These are phyloP conservation scores for Cordyceps cateniannulata DNA, from an alignment of 2,329 filamentous ascomycete species.

Conservation along the genomic window DNA sequence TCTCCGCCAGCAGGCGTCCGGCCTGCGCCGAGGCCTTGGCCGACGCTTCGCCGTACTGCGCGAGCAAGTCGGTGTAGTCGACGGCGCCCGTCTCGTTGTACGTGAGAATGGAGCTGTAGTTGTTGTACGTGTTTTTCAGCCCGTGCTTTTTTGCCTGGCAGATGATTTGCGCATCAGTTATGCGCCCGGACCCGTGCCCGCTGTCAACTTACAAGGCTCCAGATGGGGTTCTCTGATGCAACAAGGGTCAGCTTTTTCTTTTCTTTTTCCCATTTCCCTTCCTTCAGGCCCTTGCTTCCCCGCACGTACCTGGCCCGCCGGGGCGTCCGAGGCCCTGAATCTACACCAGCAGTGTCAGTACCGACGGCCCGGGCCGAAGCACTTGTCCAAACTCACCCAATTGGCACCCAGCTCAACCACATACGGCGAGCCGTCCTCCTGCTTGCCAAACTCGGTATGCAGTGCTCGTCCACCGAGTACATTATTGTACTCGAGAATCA, in stretches of 20 bases:
- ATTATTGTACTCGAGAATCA: conserved; percentile 58
- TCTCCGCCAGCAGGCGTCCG: conserved; percentile 49
- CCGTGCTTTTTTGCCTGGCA: conserved; percentile 47
- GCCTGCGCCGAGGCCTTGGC: conserved; percentile 42
- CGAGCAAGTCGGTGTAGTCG: conserved; percentile 45
- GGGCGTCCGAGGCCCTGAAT: conserved; percentile 18
- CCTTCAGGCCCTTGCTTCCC: too few species aligned
- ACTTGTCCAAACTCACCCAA: conserved; percentile 38
- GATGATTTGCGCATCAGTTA: neutral
- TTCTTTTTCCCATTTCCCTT: neutral
- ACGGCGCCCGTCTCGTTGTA: conserved; percentile 51
- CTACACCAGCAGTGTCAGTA: neutral
- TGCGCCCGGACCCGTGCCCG: neutral
- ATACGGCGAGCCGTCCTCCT: conserved; percentile 44
- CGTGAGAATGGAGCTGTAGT: conserved; percentile 52
- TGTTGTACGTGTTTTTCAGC: conserved; percentile 48
- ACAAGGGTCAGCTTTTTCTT: neutral
- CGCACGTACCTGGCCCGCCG: conserved; percentile 20
- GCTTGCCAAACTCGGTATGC: conserved; percentile 50
- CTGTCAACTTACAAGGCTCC: conserved; percentile 35
- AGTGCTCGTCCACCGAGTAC: conserved; percentile 56
- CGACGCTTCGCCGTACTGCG: conserved; percentile 43
- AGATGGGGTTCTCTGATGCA: conserved; percentile 52
- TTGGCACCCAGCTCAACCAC: conserved; percentile 61
- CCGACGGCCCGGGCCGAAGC: neutral